Conservation (phyloP, 129 eudicot species). For the Artemisia annua region DNA sequence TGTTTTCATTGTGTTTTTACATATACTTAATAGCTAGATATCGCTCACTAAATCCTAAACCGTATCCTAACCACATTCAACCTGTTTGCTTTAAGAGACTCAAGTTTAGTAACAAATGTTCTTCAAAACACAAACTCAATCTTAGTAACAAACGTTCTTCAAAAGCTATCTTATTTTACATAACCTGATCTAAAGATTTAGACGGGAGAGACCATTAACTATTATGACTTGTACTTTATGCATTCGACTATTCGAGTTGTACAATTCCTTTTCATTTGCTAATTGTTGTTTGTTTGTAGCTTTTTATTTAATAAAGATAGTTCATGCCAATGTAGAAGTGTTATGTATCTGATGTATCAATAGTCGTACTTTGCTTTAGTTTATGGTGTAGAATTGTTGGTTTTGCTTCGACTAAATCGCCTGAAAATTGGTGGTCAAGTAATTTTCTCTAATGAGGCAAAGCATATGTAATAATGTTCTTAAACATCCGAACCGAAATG, state of each 20-base stretch:
- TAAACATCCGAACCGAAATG: no score
- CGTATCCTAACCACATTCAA: background rate
- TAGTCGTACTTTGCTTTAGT: slow-evolving; percentile 1
- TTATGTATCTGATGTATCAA: slow-evolving; percentile 5
- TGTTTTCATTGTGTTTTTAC: no score
- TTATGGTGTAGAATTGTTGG: background rate
- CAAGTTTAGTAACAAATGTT: slow-evolving; percentile 7
- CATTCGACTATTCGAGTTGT: background rate
- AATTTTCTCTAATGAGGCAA: no score
- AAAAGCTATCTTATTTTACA: slow-evolving; percentile 18
- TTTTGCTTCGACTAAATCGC: background rate
- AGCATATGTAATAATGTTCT: no score
- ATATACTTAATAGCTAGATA: no score
- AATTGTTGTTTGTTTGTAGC: background rate
- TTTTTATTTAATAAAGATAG: background rate
- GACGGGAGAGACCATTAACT: background rate
- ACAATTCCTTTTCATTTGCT: background rate
- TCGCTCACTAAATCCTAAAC: no score
- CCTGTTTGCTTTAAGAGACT: background rate
- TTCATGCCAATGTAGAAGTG: background rate
- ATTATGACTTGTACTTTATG: slow-evolving; percentile 26
- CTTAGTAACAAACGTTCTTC: slow-evolving; percentile 10
- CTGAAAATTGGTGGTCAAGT: no score
- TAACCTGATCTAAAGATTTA: slow-evolving; percentile 7
- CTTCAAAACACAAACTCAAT: background rate